These are phyloP conservation scores for Gastrolobium villosum DNA, from an alignment of 306 rosid genomes.

Conservation along the genomic window DNA sequence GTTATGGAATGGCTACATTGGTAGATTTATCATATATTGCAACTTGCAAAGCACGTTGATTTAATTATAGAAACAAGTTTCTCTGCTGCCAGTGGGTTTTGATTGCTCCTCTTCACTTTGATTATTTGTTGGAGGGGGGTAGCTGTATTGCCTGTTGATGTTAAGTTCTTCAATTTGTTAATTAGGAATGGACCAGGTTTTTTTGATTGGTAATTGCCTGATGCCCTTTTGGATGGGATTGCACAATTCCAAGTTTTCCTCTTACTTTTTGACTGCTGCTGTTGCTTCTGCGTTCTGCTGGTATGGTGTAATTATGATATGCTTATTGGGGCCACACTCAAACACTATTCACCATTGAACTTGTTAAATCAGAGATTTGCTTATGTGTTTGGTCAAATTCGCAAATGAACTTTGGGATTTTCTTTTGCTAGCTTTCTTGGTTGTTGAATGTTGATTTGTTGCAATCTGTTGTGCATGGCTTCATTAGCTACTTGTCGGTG, in stretches of 20 bases:
- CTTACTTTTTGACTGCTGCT: background rate
- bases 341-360: background rate
- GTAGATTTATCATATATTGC: background rate
- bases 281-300: background rate
- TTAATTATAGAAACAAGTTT: constrained; percentile 15
- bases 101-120: too few relatives aligned
- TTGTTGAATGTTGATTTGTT: too few relatives aligned
- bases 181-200: too few relatives aligned
- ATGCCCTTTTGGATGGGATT: background rate
- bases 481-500: too few relatives aligned
- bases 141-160: too few relatives aligned
- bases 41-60: background rate
- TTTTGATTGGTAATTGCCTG: too few relatives aligned
- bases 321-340: background rate
- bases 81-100: background rate
- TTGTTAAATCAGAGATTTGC: background rate
- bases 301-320: constrained; percentile 3
- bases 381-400: too few relatives aligned
- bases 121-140: too few relatives aligned
- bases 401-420: too few relatives aligned
- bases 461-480: too few relatives aligned
- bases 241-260: background rate
- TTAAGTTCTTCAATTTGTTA: too few relatives aligned
- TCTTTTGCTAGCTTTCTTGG: too few relatives aligned
- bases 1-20: constrained; percentile 1